These are phyloP conservation scores for Pseudofabraea citricarpa DNA, from an alignment of 2,329 filamentous ascomycete species.

Conservation along the genomic window DNA sequence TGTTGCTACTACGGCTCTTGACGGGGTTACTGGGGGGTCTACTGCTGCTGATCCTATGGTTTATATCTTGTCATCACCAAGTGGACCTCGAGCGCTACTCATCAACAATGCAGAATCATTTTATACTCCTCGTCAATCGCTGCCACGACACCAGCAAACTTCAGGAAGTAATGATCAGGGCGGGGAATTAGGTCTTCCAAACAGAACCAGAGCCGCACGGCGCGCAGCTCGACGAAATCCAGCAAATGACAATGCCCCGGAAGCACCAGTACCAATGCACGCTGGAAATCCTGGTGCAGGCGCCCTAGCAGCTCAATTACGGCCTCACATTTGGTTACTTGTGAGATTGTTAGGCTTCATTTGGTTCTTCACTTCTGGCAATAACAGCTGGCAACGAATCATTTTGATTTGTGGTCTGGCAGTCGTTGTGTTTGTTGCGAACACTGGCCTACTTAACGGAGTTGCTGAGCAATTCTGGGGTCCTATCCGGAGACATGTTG, in stretches of 20 bases:
- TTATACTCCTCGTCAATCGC: slow-evolving; percentile 38
- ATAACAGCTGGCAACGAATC: slow-evolving; percentile 55
- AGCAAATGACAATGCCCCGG: no score
- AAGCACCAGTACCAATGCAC: slow-evolving; percentile 8
- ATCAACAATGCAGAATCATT: slow-evolving; percentile 50
- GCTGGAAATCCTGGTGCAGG: slow-evolving; percentile 25
- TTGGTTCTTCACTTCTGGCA: slow-evolving; percentile 59
- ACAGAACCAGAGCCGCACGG: slow-evolving; percentile 15
- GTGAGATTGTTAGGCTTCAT: slow-evolving; percentile 54
- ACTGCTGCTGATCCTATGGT: slow-evolving; percentile 39
- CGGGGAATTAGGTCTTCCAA: slow-evolving; percentile 16
- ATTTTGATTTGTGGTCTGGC: slow-evolving; percentile 50
- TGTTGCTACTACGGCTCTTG: slow-evolving; percentile 13
- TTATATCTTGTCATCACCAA: slow-evolving; percentile 56
- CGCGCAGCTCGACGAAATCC: slow-evolving; percentile 12
- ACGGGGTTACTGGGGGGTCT: slow-evolving; percentile 11
- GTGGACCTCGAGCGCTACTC: slow-evolving; percentile 53
- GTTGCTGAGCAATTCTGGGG: slow-evolving; percentile 50
- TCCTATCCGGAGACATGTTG: slow-evolving; percentile 53
- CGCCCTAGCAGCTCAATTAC: slow-evolving; percentile 31
- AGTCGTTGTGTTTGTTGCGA: slow-evolving; percentile 51
- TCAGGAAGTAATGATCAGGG: slow-evolving; percentile 9
- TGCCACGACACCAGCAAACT: slow-evolving; percentile 11
- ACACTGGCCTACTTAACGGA: slow-evolving; percentile 54
- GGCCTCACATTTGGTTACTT: slow-evolving; percentile 59